These are phyloP conservation scores for Coniochaeta ligniaria DNA, from an alignment of 2,329 filamentous ascomycete genomes.

Conservation along the genomic window DNA sequence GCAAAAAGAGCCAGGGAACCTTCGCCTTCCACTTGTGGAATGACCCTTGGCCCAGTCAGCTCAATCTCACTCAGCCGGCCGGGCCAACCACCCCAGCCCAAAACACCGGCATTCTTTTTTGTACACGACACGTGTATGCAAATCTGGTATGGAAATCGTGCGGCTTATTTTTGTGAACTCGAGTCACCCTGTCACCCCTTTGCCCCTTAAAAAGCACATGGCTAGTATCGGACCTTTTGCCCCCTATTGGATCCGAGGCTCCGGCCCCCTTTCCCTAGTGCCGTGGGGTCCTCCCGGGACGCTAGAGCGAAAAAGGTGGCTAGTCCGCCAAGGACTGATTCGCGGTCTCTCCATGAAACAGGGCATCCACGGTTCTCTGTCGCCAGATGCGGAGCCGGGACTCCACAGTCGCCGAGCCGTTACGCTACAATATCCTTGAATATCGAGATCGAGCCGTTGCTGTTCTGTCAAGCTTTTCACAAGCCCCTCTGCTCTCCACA, in stretches of 20 bases:
- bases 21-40: too few species aligned
- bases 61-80: not conserved
- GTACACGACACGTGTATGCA: too few species aligned
- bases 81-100: too few species aligned
- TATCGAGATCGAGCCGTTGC: not conserved
- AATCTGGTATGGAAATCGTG: too few species aligned
- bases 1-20: too few species aligned
- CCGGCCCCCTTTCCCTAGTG: not conserved
- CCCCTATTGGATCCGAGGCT: not conserved
- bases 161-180: too few species aligned
- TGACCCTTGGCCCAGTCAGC: not conserved
- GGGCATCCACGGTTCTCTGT: not conserved
- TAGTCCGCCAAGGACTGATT: not conserved
- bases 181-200: too few species aligned
- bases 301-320: not conserved
- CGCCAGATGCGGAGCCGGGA: not conserved
- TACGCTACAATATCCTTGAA: not conserved
- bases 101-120: too few species aligned
- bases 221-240: not conserved
- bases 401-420: constrained; percentile 2
- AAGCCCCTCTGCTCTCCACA: not conserved
- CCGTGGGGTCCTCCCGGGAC: not conserved
- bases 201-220: not conserved
- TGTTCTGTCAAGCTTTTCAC: not conserved
- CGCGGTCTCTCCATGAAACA: not conserved